These are phyloP conservation scores for Herpetospermum pedunculosum DNA, from an alignment of 306 rosid genomes.

Conservation along the genomic window DNA sequence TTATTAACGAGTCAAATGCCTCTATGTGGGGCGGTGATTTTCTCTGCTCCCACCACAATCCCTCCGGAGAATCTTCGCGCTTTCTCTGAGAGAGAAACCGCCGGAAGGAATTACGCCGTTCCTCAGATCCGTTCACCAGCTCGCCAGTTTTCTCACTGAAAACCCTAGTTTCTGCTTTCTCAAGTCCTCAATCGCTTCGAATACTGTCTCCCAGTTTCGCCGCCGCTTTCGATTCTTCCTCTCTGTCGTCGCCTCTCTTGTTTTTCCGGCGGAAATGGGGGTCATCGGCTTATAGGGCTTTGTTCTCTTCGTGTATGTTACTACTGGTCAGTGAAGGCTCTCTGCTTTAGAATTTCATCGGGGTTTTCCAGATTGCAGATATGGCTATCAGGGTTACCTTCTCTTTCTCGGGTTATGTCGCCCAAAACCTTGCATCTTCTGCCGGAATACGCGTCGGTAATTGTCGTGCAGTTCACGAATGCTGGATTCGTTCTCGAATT, in stretches of 20 bases:
- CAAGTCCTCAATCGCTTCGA: slow-evolving; percentile 10
- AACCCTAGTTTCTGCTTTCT: neutral
- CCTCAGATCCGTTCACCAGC: neutral
- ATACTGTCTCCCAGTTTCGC: neutral
- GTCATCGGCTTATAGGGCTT: slow-evolving; percentile 28
- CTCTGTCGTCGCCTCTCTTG: slow-evolving; percentile 16
- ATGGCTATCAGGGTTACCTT: slow-evolving; percentile 83
- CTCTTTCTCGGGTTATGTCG: slow-evolving; percentile 67
- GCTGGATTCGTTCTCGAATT: slow-evolving; percentile 47
- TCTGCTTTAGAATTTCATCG: slow-evolving; percentile 26
- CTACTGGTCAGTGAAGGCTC: slow-evolving; percentile 16
- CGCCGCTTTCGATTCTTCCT: slow-evolving; percentile 22
- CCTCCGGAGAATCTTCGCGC: neutral
- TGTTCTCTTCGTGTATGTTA: slow-evolving; percentile 4
- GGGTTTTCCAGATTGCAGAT: slow-evolving; percentile 16
- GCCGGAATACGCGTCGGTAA: slow-evolving; percentile 40
- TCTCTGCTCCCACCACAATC: neutral
- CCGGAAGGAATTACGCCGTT: neutral
- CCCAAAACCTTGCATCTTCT: slow-evolving; percentile 63
- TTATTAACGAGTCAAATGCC: neutral
- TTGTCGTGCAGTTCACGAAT: slow-evolving; percentile 52
- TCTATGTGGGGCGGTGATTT: neutral
- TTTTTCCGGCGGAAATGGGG: slow-evolving; percentile 24
- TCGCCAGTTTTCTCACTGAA: neutral
- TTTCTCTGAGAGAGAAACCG: neutral